Conservation (phyloP, 805 yeast genomes). For the Candida glaebosa region DNA sequence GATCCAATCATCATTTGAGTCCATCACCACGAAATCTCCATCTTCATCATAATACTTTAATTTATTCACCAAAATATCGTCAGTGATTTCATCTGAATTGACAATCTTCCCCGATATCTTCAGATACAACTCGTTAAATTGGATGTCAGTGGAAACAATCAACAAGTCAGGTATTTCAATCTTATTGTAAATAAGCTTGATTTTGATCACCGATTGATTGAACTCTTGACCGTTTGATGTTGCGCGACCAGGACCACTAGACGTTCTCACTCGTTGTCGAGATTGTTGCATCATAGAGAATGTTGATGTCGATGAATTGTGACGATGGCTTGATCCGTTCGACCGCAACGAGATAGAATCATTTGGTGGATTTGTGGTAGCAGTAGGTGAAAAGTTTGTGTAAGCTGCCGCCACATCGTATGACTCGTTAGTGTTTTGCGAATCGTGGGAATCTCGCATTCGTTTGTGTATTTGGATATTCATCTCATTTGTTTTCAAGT, state of each 20-base stretch:
- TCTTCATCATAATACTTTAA: constrained; percentile 91
- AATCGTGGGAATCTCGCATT: constrained; percentile 31
- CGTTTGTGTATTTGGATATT: constrained; percentile 34
- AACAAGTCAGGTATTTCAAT: constrained; percentile 25
- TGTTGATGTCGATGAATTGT: constrained; percentile 40
- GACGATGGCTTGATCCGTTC: constrained; percentile 31
- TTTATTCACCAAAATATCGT: constrained; percentile 48
- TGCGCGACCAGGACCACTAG: constrained; percentile 4
- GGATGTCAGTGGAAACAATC: constrained; percentile 24
- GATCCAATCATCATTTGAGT: constrained; percentile 82
- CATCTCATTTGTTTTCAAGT: constrained; percentile 42
- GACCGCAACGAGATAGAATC: constrained; percentile 19
- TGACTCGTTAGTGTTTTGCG: constrained; percentile 20
- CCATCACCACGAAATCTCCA: constrained; percentile 85
- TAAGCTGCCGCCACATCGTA: constrained; percentile 13
- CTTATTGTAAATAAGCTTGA: constrained; percentile 32
- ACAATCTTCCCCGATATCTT: constrained; percentile 53
- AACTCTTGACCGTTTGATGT: constrained; percentile 11
- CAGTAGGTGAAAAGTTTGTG: constrained; percentile 10
- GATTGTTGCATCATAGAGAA: constrained; percentile 41
- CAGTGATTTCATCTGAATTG: constrained; percentile 49
- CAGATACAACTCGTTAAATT: constrained; percentile 55
- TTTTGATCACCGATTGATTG: constrained; percentile 12
- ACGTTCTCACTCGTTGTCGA: constrained; percentile 20
- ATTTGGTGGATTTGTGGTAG: neutral